phyloP scores from a whole-genome alignment of 2,329 filamentous ascomycete species.

The Rhynchosporium agropyri region DNA sequence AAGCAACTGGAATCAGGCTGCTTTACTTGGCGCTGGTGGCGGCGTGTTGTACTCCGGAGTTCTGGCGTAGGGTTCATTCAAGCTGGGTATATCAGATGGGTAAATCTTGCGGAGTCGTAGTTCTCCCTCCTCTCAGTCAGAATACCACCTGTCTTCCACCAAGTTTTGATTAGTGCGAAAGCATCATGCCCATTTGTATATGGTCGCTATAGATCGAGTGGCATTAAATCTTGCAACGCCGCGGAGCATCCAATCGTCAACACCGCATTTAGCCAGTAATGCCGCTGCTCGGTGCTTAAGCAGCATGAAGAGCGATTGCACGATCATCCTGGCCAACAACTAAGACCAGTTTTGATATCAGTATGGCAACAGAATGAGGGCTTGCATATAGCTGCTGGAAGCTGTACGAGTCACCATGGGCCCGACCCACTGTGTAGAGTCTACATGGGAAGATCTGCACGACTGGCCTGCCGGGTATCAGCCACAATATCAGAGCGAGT shows the following conservation, averaged over 20 bases:
- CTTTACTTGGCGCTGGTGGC: background rate
- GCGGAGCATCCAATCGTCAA: background rate
- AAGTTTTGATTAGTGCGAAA: conserved; percentile 2
- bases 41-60: background rate
- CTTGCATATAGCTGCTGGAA: conserved; percentile 3
- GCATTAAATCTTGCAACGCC: background rate
- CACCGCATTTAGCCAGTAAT: background rate
- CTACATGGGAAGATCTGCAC: background rate
- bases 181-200: background rate
- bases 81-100: background rate
- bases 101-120: conserved; percentile 5
- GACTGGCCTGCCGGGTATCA: background rate
- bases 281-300: background rate
- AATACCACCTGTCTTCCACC: conserved; percentile 13
- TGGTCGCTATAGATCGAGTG: conserved; percentile 2
- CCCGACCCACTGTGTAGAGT: conserved; percentile 11
- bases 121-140: background rate
- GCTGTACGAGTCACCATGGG: conserved; percentile 6
- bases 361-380: conserved; percentile 3
- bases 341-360: background rate
- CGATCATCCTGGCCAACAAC: background rate
- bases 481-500: background rate
- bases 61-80: background rate
- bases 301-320: background rate
- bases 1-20: background rate